phyloP scores from a whole-genome alignment of 2,329 filamentous ascomycete species.

The Lachnellula subtilissima region DNA sequence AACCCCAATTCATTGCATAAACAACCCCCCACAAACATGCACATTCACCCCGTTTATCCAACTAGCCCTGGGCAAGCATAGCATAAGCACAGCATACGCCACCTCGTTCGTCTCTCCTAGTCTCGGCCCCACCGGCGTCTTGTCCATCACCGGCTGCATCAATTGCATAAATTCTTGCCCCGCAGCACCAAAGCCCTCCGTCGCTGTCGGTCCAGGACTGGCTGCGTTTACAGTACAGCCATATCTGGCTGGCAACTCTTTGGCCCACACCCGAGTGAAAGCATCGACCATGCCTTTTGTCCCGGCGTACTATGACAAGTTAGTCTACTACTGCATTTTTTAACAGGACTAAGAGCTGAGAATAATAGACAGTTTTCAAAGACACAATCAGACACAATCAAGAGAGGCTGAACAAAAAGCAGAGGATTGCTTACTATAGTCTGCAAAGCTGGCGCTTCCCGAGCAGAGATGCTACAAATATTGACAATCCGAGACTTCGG shows the following conservation, averaged over 20 bases:
- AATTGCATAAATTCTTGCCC: conserved; percentile 38
- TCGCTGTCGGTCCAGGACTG: conserved; percentile 40
- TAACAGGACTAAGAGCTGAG: background rate
- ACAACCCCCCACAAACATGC: conserved; percentile 31
- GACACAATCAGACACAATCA: background rate
- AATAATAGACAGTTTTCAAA: background rate
- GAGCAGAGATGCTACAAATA: conserved; percentile 36
- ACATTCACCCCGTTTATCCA: conserved; percentile 44
- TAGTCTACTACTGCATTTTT: background rate
- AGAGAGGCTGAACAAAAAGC: background rate
- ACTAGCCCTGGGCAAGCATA: conserved; percentile 40
- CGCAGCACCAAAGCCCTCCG: conserved; percentile 33
- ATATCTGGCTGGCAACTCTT: conserved; percentile 41
- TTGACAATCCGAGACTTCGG: conserved; percentile 39
- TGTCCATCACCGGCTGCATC: conserved; percentile 39
- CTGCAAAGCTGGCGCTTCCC: conserved; percentile 34
- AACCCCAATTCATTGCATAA: background rate
- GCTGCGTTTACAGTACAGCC: conserved; percentile 43
- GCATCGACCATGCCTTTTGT: conserved; percentile 47
- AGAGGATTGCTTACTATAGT: conserved; percentile 21
- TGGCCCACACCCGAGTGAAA: conserved; percentile 40
- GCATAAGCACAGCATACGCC: conserved; percentile 41
- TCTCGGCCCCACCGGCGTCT: conserved; percentile 39
- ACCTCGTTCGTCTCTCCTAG: conserved; percentile 43
- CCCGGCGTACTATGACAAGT: conserved; percentile 35